Base-by-base conservation (phyloP, 306 rosid genomes). In the Casuarina glauca region DNA sequence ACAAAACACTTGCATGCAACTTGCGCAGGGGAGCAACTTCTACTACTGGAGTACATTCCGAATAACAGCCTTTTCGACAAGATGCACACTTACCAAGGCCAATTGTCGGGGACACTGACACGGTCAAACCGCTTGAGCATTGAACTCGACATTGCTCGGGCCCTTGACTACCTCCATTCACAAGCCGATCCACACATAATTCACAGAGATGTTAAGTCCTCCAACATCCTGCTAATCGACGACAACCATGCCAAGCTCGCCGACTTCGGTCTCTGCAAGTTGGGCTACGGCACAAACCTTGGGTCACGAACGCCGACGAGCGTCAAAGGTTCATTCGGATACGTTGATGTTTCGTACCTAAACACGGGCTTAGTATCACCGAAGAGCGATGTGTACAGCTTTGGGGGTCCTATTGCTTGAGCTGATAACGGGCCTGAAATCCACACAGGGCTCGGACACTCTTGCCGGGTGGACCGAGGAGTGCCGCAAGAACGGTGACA, bases 151-250 rank as follows among this genome's bases (percentile, higher is more conserved):
- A 67, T 80, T 1, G 75, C 79, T 54, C 58, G 46, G 45, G 78
- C 84, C 11, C 74, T 81, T 3, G 51, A 81, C 54, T 76, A 76
- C 84, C 81, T 81, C 43, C 81, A 76, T 9, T 52, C 43, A 19
- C 74, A 53, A 39, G 79, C 79, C 9, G 70, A 74, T 3, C 83
- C 78, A 4, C 79, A 70, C 44, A 45, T 74, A 50, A 79, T 79
- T 20, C 83, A 73, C 62, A 54, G 70, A 45, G 52, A 81, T 66
- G 73, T 75, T 42, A 75, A 81, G 68, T 81, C 80, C 73, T 81
- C 80, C 5, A 80, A 80, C 74, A 67, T 80, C 12, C 79, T 80
- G 16, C 38, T 70, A 9, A 52, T 78, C 26, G 74, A 78, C 20
- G n/a, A 82, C 3, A 6, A 46, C 10, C 76, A 69, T 60, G 80